These are phyloP conservation scores for Cryptosporidium sp. DNA, from an alignment of 169 alveolate species.

Conservation along the genomic window DNA sequence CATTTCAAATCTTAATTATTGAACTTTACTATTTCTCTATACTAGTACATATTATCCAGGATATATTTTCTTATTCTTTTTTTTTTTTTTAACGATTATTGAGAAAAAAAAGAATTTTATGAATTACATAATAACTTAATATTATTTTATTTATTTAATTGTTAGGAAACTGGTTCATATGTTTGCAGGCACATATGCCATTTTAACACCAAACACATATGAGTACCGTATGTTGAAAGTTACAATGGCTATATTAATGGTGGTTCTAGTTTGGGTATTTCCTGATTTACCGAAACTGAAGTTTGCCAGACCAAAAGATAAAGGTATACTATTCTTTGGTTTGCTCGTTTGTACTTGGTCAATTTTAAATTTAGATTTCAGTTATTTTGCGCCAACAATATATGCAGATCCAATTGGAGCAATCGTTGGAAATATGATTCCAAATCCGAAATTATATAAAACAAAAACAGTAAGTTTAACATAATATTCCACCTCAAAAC, in stretches of 20 bases:
- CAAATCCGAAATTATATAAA: slow-evolving; percentile 20
- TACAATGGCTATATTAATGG: slow-evolving; percentile 3
- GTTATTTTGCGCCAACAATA: slow-evolving; percentile 68
- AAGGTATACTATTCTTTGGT: slow-evolving; percentile 72
- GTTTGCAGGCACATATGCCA: slow-evolving; percentile 55
- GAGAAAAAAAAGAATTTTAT: not conserved
- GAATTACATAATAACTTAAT: not conserved
- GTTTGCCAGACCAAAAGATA: slow-evolving; percentile 70
- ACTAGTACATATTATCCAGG: not conserved
- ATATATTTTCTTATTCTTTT: not conserved
- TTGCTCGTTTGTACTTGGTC: slow-evolving; percentile 75
- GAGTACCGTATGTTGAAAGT: slow-evolving; percentile 21
- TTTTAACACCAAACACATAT: slow-evolving; percentile 31
- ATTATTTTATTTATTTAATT: not conserved
- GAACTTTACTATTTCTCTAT: not conserved
- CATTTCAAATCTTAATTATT: not conserved
- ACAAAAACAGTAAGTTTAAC: slow-evolving; percentile 23
- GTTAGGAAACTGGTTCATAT: slow-evolving; percentile 53
- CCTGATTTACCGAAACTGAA: slow-evolving; percentile 24
- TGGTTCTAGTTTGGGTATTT: slow-evolving; percentile 19
- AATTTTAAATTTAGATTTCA: slow-evolving; percentile 22
- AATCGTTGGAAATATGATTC: slow-evolving; percentile 65
- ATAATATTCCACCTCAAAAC: too few species aligned
- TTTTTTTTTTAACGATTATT: not conserved
- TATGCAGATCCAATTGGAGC: slow-evolving; percentile 78